Conservation (phyloP, 352 stramenopile genomes). For the Poterioochromonas sp. region DNA sequence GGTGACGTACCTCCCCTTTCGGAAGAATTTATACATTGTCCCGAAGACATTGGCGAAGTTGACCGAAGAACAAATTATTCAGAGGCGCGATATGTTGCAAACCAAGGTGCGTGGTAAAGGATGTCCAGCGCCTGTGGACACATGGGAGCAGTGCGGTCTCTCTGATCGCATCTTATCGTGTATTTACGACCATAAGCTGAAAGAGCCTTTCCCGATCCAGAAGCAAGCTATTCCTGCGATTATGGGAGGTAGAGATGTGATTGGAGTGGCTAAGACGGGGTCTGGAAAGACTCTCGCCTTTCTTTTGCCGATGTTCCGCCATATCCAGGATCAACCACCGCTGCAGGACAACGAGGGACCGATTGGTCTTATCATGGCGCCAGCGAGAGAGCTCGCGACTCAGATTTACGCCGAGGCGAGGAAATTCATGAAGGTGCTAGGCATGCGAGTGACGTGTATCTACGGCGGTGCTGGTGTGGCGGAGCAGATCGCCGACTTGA, state of each 20-base stretch:
- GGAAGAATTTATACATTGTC: conserved; percentile 98
- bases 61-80: conserved; percentile 62
- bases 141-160: conserved; percentile 93
- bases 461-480: conserved; percentile 57
- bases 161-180: conserved; percentile 85
- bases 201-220: conserved; percentile 88
- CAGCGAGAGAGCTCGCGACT: conserved; percentile 88
- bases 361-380: conserved; percentile 94
- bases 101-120: conserved; percentile 80
- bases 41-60: conserved; percentile 80
- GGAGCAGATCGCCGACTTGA: conserved; percentile 97
- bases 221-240: conserved; percentile 81
- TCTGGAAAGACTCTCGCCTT: conserved; percentile 66
- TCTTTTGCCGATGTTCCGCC: conserved; percentile 74
- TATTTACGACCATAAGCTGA: conserved; percentile 75
- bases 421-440: conserved; percentile 81
- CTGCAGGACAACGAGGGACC: conserved; percentile 86
- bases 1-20: conserved; percentile 90
- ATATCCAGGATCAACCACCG: conserved; percentile 77
- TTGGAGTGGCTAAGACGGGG: conserved; percentile 97
- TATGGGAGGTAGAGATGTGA: conserved; percentile 96
- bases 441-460: conserved; percentile 59
- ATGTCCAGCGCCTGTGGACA: conserved; percentile 83
- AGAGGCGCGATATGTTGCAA: background rate
- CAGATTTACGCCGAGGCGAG: conserved; percentile 85